Evolutionary conservation across 768 basidiomycete genomes (phyloP).

Genomic region (Lentinula aciculospora): DNA sequence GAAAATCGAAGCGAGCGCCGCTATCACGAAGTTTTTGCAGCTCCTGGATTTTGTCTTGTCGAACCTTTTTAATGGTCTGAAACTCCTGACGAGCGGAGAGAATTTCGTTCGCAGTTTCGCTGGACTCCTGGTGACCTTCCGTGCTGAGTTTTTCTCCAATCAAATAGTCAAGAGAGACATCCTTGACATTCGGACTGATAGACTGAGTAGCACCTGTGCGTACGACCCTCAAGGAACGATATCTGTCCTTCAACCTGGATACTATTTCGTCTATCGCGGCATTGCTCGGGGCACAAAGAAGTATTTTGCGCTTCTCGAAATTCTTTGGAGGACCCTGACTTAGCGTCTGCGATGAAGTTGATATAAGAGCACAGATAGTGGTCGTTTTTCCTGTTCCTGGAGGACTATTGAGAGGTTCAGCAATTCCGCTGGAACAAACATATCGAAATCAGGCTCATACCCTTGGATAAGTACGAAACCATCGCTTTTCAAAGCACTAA

Average conservation of each 20-base stretch:
- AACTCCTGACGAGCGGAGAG: slow-evolving; percentile 58
- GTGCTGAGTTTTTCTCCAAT: slow-evolving; percentile 70
- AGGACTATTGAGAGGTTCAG: slow-evolving; percentile 49
- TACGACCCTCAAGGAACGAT: slow-evolving; percentile 71
- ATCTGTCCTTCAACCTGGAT: slow-evolving; percentile 71
- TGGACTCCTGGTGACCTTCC: slow-evolving; percentile 29
- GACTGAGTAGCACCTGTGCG: slow-evolving; percentile 78
- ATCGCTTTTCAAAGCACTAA: slow-evolving; percentile 59
- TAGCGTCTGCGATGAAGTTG: slow-evolving; percentile 68
- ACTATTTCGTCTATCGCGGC: slow-evolving; percentile 98
- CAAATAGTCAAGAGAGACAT: slow-evolving; percentile 81
- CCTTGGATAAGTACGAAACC: slow-evolving; percentile 96
- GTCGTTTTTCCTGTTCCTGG: slow-evolving; percentile 99
- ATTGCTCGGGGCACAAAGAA: slow-evolving; percentile 96
- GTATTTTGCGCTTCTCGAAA: slow-evolving; percentile 53
- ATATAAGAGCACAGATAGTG: slow-evolving; percentile 93
- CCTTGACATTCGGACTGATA: slow-evolving; percentile 75
- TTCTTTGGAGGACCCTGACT: slow-evolving; percentile 42
- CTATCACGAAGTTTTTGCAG: slow-evolving; percentile 53
- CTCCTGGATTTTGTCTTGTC: slow-evolving; percentile 56
- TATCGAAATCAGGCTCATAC: slow-evolving; percentile 34
- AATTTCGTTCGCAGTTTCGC: slow-evolving; percentile 56
- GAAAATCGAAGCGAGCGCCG: slow-evolving; percentile 37
- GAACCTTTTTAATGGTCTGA: slow-evolving; percentile 56
- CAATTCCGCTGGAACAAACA: neutral